phyloP scores from a whole-genome alignment of 495 filamentous ascomycete species.

The Trichoderma virens region DNA sequence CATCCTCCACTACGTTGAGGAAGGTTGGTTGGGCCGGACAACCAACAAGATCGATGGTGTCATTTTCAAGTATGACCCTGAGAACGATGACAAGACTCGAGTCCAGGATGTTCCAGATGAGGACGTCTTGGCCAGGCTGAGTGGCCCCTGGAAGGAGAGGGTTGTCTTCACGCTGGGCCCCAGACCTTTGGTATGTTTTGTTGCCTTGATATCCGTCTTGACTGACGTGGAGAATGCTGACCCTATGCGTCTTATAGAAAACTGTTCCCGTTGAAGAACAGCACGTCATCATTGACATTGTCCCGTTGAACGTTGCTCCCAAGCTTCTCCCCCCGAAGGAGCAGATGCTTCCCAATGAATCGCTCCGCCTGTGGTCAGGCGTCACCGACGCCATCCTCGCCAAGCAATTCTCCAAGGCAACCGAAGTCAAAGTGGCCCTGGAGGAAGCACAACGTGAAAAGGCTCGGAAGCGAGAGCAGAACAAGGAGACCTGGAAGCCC shows the following conservation, averaged over 20 bases:
- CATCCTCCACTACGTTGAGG: constrained; percentile 86
- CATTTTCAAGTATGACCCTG: constrained; percentile 78
- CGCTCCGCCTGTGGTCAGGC: constrained; percentile 74
- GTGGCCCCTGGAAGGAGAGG: constrained; percentile 70
- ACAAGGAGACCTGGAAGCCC: constrained; percentile 67
- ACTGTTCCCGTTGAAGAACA: constrained; percentile 50
- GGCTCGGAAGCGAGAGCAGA: constrained; percentile 65
- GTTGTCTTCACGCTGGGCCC: constrained; percentile 44
- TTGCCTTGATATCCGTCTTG: background rate
- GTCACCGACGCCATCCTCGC: constrained; percentile 82
- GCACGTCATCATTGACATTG: constrained; percentile 73
- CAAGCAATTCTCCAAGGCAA: constrained; percentile 79
- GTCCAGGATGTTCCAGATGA: constrained; percentile 80
- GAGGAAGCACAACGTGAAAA: constrained; percentile 84
- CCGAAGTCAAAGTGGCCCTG: constrained; percentile 78
- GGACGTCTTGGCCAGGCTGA: constrained; percentile 74
- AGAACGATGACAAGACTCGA: constrained; percentile 64
- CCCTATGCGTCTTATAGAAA: constrained; percentile 20
- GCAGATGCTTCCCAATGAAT: constrained; percentile 81
- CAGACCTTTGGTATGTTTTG: constrained; percentile 40
- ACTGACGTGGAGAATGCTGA: background rate
- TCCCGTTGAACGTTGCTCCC: constrained; percentile 63
- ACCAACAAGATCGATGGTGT: constrained; percentile 90
- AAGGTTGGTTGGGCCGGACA: constrained; percentile 86
- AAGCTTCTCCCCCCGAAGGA: constrained; percentile 72